Percentiles rank a stretch among this genome's conserved stretches.
Conservation (phyloP, 1,284 basidiomycete species). For the Puccinia horiana region DNA sequence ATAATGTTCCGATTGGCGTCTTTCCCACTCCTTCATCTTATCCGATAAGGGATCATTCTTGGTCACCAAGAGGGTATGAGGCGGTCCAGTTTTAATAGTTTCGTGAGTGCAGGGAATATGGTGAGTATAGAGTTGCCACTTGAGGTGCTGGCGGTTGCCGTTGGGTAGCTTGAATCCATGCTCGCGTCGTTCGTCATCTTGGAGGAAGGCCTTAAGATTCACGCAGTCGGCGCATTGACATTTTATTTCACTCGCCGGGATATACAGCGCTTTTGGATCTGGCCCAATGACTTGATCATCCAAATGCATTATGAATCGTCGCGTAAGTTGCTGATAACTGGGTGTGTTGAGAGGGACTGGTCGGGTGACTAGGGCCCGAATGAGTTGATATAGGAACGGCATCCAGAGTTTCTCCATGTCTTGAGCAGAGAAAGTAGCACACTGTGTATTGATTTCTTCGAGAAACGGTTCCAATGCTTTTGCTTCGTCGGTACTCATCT, state of each 20-base stretch:
- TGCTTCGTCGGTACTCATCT: neutral
- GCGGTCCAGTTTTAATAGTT: neutral
- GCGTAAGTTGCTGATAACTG: neutral
- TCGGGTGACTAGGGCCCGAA: neutral
- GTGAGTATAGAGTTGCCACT: neutral
- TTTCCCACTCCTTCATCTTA: too few species aligned
- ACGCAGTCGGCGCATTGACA: neutral
- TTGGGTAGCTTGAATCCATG: neutral
- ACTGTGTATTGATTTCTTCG: neutral
- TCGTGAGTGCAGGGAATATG: neutral
- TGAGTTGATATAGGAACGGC: slow-evolving; percentile 8
- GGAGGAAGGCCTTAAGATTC: neutral
- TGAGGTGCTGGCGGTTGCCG: neutral
- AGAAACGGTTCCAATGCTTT: neutral
- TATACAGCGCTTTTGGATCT: neutral
- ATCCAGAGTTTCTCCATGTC: neutral
- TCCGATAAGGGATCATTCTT: neutral
- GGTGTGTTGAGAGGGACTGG: neutral
- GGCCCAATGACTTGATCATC: neutral
- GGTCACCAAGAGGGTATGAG: neutral
- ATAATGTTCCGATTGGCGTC: too few species aligned
- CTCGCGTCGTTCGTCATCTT: neutral
- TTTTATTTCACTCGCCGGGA: neutral
- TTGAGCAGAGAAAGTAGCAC: neutral
- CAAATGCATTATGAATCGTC: neutral